Evolutionary conservation across 148 eudicot species (phyloP).

Genomic region (Nepenthes mirabilis): DNA sequence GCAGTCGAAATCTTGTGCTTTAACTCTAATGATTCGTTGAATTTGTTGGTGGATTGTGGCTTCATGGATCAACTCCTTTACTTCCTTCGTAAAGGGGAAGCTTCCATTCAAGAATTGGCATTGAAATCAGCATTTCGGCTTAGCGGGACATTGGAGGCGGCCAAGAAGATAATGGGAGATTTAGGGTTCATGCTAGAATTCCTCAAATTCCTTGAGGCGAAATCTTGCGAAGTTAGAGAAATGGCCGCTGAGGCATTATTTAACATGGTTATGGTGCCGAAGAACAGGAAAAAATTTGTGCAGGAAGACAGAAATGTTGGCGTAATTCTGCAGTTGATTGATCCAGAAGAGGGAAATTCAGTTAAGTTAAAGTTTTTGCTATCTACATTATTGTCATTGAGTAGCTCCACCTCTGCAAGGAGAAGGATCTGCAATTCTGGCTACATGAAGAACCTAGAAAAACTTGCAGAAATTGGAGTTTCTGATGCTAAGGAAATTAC

Average conservation of each 20-base stretch:
- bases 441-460: constrained; percentile 54
- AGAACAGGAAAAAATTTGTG: constrained; percentile 59
- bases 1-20: constrained; percentile 48
- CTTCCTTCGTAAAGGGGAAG: constrained; percentile 54
- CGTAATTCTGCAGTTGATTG: constrained; percentile 44
- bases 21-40: constrained; percentile 19
- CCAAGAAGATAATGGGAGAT: constrained; percentile 72
- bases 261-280: constrained; percentile 37
- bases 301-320: constrained; percentile 48
- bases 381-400: constrained; percentile 46
- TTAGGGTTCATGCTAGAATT: constrained; percentile 67
- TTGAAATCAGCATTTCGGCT: constrained; percentile 53
- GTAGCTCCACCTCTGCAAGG: constrained; percentile 45
- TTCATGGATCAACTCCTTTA: constrained; percentile 49
- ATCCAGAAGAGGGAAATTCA: constrained; percentile 38
- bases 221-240: constrained; percentile 59
- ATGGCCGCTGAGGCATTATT: constrained; percentile 64
- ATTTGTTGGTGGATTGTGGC: constrained; percentile 31
- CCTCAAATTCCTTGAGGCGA: constrained; percentile 55
- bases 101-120: constrained; percentile 60
- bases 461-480: constrained; percentile 59
- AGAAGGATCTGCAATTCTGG: constrained; percentile 56
- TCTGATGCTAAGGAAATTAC: constrained; percentile 73
- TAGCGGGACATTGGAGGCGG: constrained; percentile 50
- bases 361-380: constrained; percentile 47